Evolutionary conservation across 768 basidiomycete genomes (phyloP), one percentile per base, ranked within the genome.

Genomic region (Lactifluus subvellereus): DNA sequence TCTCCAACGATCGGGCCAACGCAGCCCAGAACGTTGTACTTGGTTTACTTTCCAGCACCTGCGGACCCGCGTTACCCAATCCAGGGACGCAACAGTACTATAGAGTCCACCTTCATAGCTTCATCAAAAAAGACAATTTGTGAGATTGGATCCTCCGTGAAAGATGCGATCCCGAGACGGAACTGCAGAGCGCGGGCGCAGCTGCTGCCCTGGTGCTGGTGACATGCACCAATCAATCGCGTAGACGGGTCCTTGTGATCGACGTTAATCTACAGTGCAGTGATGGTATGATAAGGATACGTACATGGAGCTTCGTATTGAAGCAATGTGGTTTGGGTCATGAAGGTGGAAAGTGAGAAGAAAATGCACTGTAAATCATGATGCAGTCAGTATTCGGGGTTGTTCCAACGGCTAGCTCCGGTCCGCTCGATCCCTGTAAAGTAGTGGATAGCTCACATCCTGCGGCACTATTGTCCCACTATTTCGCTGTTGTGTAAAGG

Each of bases 21-120:
- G 89, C 84, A 6, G 87, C 83, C 97, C 97, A 99, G 74, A 98
- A 98, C 2, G 83, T 86, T n/a, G n/a, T n/a, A n/a, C n/a, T n/a
- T n/a, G n/a, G n/a, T n/a, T n/a, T n/a, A n/a, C n/a, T n/a, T n/a
- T 98, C 97, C 8, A 98, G 78, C 5, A 84, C 76, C 91, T 95
- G 68, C 10, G 37, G 50, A 48, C 37, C 37, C 22, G 22, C 33
- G 30, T 50, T 38, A 30, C 40, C 4, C 49, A 6, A 37, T 13
- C 40, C 27, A 42, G 14, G 32, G 51, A 4, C 1, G 22, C 9
- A 4, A 7, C 4, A 4, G 20, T 37, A 37, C 20, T 6, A 18
- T 51, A 18, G 33, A 37, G 42, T 76, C 52, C 18, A 92, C 93
- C 78, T 94, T 91, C 89, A 98, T 89, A 0, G 89, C 91, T 72